Base-by-base conservation (phyloP, 306 rosid species). In the Purshia tridentata region DNA sequence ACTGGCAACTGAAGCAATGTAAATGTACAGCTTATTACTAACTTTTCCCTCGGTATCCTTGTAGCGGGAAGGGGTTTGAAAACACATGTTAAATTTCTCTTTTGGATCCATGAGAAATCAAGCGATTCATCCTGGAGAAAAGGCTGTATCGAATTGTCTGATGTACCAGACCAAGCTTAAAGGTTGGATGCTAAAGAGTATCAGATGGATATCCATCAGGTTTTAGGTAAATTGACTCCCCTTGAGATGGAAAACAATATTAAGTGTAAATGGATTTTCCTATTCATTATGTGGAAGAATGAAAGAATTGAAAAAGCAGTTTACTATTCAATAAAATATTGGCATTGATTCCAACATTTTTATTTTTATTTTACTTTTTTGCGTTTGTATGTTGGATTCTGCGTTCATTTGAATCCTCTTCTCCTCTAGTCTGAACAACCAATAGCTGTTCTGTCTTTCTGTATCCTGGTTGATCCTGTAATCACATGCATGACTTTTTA, bases 121-220 rank as follows among this genome's bases (percentile, higher is more conserved):
- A 75, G 63, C 65, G 62, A 57, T 18, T 64, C 47, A 12, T 35
- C 65, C 8, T 84, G 83, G 60, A 58, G 68, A 56, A 71, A 60
- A 62, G 10, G 19, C 54, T 61, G 47, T 9, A 29, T 41, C 52
- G 56, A 57, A 2, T 44, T 50, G 69, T 37, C 10, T 45, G 51
- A 8, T 42, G 58, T 9, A 7, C 39, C 18, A 0, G 35, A 1
- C 11, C 13, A 39, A 49, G 74, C 42, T 13, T 18, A 62, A 47
- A 58, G 37, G 73, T 40, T 11, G 10, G 14, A 37, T 8, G n/a
- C 41, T 57, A 37, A 35, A 75, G 39, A 37, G 13, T 3, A 11
- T 59, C 9, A 8, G 29, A 11, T 35, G 57, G 13, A 72, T 48
- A n/a, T 69, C 2, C 45, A 37, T 20, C 52, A 45, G 23, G 3